Evolutionary conservation across 2,329 filamentous ascomycete species (phyloP), one percentile per base, ranked within the genome.

Genomic region (Alternaria panax): DNA sequence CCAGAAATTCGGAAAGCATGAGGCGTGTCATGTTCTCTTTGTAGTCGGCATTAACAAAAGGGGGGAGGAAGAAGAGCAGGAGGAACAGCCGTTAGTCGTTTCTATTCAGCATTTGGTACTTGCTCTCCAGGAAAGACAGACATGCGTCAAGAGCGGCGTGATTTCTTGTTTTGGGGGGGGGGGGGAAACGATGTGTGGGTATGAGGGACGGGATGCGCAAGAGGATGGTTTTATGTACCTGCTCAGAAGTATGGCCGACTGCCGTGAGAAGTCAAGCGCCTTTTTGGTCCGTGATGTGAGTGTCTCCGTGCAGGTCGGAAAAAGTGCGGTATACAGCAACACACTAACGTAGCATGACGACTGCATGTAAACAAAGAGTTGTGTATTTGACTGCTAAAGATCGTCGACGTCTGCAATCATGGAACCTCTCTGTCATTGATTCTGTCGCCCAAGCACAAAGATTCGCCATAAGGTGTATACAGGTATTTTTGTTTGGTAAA

Each of bases 191-290:
- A 18, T 28, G 42, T 12, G 27, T 18, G 0, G n/a, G 0, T 28
- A n/a, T n/a, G 14, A 28, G n/a, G n/a, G 5, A 18, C 0, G 18
- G 24, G 28, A n/a, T 4, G 14, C 9, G 27, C 27, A 28, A 28
- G 27, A 28, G 0, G 8, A 18, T 0, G 18, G 24, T 5, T 14
- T 2, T 28, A 18, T 28, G 20, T 28, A 20, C 1, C 1, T 28
- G 0, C n/a, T 28, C 8, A 28, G 25, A 2, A 16, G 0, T 12
- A 22, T 27, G 0, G 12, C 16, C 2, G 27, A 11, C n/a, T n/a
- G 32, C 32, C 12, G 14, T n/a, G 14, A n/a, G 32, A n/a, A n/a
- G 32, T 34, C n/a, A n/a, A 34, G 32, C 32, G 32, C 7, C 32
- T n/a, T 34, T 34, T 34, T 34, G 32, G 12, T 34, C 30, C 12